phyloP scores from a whole-genome alignment of 2,329 filamentous ascomycete genomes.

The Ophiostoma fasciatum region DNA sequence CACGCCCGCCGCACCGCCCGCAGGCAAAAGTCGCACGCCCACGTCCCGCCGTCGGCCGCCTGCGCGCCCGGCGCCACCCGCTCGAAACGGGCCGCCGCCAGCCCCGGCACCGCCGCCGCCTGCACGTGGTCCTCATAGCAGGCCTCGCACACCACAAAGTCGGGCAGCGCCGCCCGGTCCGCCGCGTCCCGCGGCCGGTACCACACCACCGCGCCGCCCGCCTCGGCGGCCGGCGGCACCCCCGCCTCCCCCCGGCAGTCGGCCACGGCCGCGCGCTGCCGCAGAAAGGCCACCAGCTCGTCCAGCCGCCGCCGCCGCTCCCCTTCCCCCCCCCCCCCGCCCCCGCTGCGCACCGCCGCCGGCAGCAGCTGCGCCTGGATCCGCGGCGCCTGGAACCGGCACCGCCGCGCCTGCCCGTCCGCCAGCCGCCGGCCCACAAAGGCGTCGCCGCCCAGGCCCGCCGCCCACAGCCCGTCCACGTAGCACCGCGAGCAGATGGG shows the following conservation, averaged over 20 bases:
- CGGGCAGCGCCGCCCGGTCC: slow-evolving; percentile 12
- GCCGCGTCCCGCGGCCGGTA: no score
- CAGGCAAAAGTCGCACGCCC: slow-evolving; percentile 19
- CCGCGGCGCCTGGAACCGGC: slow-evolving; percentile 19
- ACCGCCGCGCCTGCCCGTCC: slow-evolving; percentile 12
- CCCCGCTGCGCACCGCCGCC: slow-evolving; percentile 21
- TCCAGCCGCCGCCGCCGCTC: no score
- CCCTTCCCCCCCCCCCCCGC: no score
- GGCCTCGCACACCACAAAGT: slow-evolving; percentile 23
- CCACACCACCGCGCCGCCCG: no score
- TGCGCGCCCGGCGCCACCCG: slow-evolving; percentile 14
- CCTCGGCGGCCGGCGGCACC: no score
- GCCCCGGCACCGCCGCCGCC: no score
- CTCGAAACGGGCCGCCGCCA: slow-evolving; percentile 17
- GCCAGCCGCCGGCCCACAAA: slow-evolving; percentile 15
- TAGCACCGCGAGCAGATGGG: slow-evolving; percentile 28
- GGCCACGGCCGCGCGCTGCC: no score
- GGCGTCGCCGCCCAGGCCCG: slow-evolving; percentile 14
- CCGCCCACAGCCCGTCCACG: slow-evolving; percentile 21
- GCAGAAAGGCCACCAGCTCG: no score
- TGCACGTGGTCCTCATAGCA: slow-evolving; percentile 22
- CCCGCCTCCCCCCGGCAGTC: no score
- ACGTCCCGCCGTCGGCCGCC: slow-evolving; percentile 7
- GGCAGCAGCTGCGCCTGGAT: slow-evolving; percentile 22
- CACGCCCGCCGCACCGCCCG: slow-evolving; percentile 19